These are phyloP conservation scores for Hygrocybe coccinea DNA, from an alignment of 768 basidiomycete species.

Conservation along the genomic window DNA sequence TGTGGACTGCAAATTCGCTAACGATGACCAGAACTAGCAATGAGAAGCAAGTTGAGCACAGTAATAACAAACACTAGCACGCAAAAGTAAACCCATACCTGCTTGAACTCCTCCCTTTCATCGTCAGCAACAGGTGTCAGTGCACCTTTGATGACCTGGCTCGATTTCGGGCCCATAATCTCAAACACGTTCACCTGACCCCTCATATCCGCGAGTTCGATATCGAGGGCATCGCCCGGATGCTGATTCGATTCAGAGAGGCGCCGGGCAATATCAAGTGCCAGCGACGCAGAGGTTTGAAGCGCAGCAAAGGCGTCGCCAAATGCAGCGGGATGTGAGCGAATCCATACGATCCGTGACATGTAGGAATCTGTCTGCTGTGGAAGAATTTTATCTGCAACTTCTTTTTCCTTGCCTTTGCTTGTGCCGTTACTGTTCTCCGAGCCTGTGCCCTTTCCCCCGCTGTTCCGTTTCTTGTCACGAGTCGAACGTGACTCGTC, in stretches of 20 bases:
- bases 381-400: slow-evolving; percentile 11
- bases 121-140: slow-evolving; percentile 48
- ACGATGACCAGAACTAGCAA: slow-evolving; percentile 60
- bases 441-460: slow-evolving; percentile 14
- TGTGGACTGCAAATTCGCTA: slow-evolving; percentile 58
- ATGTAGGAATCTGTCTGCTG: slow-evolving; percentile 9
- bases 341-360: slow-evolving; percentile 62
- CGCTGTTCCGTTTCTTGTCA: slow-evolving; percentile 9
- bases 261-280: slow-evolving; percentile 36
- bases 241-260: slow-evolving; percentile 13
- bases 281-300: slow-evolving; percentile 45
- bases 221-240: slow-evolving; percentile 28
- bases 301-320: slow-evolving; percentile 52
- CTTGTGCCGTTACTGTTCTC: slow-evolving; percentile 20
- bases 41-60: background rate
- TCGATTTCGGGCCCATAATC: slow-evolving; percentile 82
- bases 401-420: slow-evolving; percentile 33
- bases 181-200: slow-evolving; percentile 78
- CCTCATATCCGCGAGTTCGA: slow-evolving; percentile 70
- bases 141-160: slow-evolving; percentile 65
- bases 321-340: slow-evolving; percentile 72
- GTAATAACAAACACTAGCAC: background rate
- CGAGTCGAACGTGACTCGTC: background rate
- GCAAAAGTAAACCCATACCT: slow-evolving; percentile 36
- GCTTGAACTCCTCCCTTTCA: slow-evolving; percentile 50